These are phyloP conservation scores for Cladorrhinum samala DNA, from an alignment of 495 filamentous ascomycete genomes.

Conservation along the genomic window DNA sequence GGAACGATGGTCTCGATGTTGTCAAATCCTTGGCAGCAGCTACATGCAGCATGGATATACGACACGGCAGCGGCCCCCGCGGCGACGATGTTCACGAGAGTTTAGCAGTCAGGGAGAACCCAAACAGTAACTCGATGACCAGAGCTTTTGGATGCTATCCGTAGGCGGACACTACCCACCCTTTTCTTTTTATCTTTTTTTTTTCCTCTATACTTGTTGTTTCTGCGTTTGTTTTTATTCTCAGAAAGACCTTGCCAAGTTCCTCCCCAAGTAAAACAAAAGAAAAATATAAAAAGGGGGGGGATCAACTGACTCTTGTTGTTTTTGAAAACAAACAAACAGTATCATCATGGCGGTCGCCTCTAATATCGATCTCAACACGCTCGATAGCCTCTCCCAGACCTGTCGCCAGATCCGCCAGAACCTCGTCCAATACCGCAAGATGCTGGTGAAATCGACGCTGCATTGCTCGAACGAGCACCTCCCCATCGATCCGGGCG, in stretches of 20 bases:
- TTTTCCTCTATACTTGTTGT: neutral
- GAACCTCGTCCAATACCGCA: slow-evolving; percentile 69
- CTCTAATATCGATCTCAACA: slow-evolving; percentile 72
- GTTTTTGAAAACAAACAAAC: slow-evolving; percentile 8
- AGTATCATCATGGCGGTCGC: slow-evolving; percentile 75
- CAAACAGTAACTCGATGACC: slow-evolving; percentile 65
- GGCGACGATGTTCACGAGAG: slow-evolving; percentile 18
- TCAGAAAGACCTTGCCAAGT: slow-evolving; percentile 11
- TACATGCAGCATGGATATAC: neutral
- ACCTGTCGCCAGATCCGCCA: slow-evolving; percentile 74
- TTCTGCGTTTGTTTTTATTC: no score
- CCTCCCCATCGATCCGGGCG: slow-evolving; percentile 40
- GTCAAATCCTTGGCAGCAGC: slow-evolving; percentile 2
- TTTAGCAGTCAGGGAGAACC: slow-evolving; percentile 45
- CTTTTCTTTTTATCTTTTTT: slow-evolving; percentile 13
- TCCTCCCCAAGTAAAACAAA: no score
- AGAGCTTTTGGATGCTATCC: slow-evolving; percentile 84
- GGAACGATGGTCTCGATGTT: slow-evolving; percentile 2
- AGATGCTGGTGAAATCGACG: slow-evolving; percentile 61
- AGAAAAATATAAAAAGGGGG: slow-evolving; percentile 17
- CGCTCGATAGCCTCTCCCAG: slow-evolving; percentile 69
- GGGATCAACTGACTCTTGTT: slow-evolving; percentile 23
- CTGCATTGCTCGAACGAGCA: slow-evolving; percentile 71
- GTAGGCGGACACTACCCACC: slow-evolving; percentile 50
- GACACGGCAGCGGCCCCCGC: no score